Conservation (phyloP, 257 asterid genomes). For the Lycium barbarum region DNA sequence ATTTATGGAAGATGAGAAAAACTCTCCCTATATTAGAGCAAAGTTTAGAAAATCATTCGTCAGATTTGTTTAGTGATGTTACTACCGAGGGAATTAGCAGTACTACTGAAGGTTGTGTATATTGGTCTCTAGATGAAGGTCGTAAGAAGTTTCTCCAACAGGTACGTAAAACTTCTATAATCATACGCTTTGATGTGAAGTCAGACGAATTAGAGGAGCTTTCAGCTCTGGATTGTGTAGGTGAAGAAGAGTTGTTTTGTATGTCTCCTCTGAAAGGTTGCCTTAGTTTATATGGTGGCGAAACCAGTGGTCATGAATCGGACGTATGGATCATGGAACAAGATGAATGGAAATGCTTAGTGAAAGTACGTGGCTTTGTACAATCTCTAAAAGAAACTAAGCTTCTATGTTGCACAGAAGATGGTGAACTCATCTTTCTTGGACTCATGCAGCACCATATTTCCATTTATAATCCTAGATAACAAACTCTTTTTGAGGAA, state of each 20-base stretch:
- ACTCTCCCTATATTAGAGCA: background rate
- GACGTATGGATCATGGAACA: background rate
- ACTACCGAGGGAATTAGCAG: background rate
- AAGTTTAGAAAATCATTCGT: background rate
- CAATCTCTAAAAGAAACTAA: background rate
- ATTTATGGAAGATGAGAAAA: background rate
- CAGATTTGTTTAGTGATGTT: background rate
- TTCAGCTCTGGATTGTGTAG: background rate
- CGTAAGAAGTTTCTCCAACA: background rate
- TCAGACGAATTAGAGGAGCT: background rate
- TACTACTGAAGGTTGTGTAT: background rate
- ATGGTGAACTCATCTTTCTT: background rate
- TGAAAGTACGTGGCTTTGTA: background rate
- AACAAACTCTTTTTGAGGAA: too few species aligned
- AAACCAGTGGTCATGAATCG: background rate
- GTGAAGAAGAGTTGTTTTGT: background rate
- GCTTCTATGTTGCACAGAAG: background rate
- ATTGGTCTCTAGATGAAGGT: background rate
- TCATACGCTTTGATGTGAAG: background rate
- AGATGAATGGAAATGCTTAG: background rate
- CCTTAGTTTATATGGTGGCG: background rate
- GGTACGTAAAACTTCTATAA: background rate
- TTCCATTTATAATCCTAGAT: too few species aligned
- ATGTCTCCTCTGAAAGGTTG: background rate
- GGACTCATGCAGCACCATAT: too few species aligned